A percentile compares a stretch with the other conserved stretches of the same genome.
Conservation (phyloP, 495 filamentous ascomycete genomes). For the Aspergillus bridgeri region DNA sequence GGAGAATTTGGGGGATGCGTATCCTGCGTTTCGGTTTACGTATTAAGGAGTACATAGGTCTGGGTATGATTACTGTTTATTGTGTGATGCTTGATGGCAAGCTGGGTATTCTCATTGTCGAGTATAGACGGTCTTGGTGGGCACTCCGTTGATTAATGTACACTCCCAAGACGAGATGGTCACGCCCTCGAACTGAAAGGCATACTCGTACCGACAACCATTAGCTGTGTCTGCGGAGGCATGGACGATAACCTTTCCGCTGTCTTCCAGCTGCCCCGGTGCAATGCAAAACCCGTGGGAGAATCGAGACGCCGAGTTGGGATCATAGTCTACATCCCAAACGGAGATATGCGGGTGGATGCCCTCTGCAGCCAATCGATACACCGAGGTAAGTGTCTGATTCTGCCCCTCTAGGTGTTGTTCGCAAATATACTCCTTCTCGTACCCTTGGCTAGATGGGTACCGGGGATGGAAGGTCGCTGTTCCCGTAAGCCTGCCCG, state of each 20-base stretch:
- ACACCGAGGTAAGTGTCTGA: neutral
- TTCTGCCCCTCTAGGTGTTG: conserved; percentile 6
- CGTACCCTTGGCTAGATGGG: conserved; percentile 17
- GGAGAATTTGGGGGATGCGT: conserved; percentile 58
- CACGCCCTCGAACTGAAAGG: conserved; percentile 34
- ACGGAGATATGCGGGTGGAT: conserved; percentile 3
- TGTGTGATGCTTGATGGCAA: no score
- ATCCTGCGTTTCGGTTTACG: conserved; percentile 55
- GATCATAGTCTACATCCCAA: neutral
- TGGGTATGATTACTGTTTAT: no score
- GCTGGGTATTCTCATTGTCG: neutral
- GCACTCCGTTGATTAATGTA: neutral
- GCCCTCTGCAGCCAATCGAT: conserved; percentile 17
- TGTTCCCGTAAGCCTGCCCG: conserved; percentile 46
- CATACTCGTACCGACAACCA: conserved; percentile 16
- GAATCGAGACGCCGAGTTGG: neutral
- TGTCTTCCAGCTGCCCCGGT: neutral
- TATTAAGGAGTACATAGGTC: no score
- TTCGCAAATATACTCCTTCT: conserved; percentile 33
- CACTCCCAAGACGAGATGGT: conserved; percentile 30
- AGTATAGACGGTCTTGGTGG: neutral
- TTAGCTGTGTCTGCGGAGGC: neutral
- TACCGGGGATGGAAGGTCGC: conserved; percentile 61
- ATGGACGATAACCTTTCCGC: conserved; percentile 4
- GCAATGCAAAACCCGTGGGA: conserved; percentile 6